A percentile compares a stretch with the other conserved stretches of the same genome.
Evolutionary conservation across 768 basidiomycete species (phyloP).

Genomic region (Russula abietina): DNA sequence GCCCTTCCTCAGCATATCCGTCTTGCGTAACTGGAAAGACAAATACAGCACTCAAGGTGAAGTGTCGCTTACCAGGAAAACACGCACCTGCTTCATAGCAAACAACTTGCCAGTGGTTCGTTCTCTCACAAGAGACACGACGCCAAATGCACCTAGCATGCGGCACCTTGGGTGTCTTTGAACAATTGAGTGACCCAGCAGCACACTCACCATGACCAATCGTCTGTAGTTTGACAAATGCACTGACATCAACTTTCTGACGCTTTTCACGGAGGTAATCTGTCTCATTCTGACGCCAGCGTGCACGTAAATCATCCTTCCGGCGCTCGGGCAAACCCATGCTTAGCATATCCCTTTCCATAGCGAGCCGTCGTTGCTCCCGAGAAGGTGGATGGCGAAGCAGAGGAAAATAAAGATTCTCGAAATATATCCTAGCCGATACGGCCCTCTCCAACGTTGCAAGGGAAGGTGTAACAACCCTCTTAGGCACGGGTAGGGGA

Average conservation of each 20-base stretch:
- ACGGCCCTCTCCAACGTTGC: conserved; percentile 91
- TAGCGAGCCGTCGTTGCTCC: conserved; percentile 75
- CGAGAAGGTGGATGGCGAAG: conserved; percentile 81
- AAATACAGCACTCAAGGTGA: conserved; percentile 18
- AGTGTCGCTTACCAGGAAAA: conserved; percentile 22
- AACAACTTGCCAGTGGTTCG: conserved; percentile 71
- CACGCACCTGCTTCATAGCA: conserved; percentile 89
- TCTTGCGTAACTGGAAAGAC: conserved; percentile 62
- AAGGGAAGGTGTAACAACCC: conserved; percentile 76
- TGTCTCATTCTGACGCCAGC: conserved; percentile 85
- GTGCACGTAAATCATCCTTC: conserved; percentile 63
- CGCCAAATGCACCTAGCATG: conserved; percentile 82
- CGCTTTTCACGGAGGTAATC: conserved; percentile 82
- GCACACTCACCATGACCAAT: conserved; percentile 75
- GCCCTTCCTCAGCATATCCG: conserved; percentile 91
- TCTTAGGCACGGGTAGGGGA: conserved; percentile 38
- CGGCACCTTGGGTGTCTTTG: conserved; percentile 23
- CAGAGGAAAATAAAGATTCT: conserved; percentile 81
- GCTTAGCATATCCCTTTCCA: conserved; percentile 80
- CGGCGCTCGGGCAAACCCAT: conserved; percentile 66
- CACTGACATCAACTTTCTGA: conserved; percentile 74
- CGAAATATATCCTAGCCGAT: conserved; percentile 89
- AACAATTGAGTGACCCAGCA: conserved; percentile 26
- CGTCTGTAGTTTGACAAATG: conserved; percentile 85
- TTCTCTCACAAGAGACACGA: conserved; percentile 89